These are phyloP conservation scores for Colletotrichum higginsianum DNA, from an alignment of 2,329 filamentous ascomycete genomes.

Conservation along the genomic window DNA sequence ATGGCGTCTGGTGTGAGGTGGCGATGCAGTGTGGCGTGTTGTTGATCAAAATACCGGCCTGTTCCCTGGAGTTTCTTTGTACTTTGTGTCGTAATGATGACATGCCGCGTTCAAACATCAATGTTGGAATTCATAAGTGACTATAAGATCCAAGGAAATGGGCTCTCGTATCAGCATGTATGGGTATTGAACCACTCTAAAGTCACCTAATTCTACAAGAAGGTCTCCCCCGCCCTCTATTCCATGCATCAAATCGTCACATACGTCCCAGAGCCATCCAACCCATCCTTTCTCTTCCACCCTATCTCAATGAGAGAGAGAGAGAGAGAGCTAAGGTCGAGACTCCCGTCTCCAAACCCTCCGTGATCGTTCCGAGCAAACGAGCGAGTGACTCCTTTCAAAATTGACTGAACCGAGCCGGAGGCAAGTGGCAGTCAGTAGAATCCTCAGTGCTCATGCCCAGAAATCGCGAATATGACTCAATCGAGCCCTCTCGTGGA, in stretches of 20 bases:
- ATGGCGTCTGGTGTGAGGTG: constrained; percentile 8
- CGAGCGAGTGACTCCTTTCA: constrained; percentile 18
- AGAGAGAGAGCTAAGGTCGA: background rate
- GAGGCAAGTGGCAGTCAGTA: background rate
- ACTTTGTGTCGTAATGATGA: background rate
- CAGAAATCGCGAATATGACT: constrained; percentile 15
- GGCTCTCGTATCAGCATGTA: constrained; percentile 26
- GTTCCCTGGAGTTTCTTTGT: background rate
- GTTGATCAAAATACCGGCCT: background rate
- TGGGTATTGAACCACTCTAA: constrained; percentile 41
- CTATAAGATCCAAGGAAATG: background rate
- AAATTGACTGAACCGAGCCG: background rate
- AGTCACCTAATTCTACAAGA: constrained; percentile 38
- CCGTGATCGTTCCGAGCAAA: constrained; percentile 20
- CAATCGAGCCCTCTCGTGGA: background rate
- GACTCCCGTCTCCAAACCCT: background rate
- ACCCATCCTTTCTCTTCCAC: background rate
- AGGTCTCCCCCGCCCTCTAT: constrained; percentile 26
- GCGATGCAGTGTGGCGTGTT: background rate
- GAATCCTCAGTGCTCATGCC: constrained; percentile 11
- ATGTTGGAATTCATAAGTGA: background rate
- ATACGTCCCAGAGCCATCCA: constrained; percentile 27
- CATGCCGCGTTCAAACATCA: background rate
- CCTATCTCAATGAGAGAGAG: background rate
- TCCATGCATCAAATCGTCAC: constrained; percentile 34